Evolutionary conservation across 192 early-diverging fungal genomes (phyloP).

Genomic region (Thamnidium elegans): DNA sequence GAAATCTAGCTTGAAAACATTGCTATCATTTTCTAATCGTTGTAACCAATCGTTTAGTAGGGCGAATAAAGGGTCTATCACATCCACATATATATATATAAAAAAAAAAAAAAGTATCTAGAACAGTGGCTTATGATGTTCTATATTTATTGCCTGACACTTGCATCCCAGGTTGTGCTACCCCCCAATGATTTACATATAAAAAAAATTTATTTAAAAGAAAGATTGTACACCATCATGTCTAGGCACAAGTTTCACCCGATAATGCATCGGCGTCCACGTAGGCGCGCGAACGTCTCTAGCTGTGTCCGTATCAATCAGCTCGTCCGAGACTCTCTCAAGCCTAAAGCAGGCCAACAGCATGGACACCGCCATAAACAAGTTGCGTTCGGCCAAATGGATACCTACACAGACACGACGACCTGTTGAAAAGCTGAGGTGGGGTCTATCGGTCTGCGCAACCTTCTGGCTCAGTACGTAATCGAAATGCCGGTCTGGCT

Average conservation of each 20-base stretch:
- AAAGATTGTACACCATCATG: constrained; percentile 12
- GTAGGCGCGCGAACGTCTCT: constrained; percentile 21
- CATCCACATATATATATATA: no score
- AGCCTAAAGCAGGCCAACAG: constrained; percentile 31
- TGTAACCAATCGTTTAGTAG: no score
- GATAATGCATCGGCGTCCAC: constrained; percentile 23
- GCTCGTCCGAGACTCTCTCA: background rate
- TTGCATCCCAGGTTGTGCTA: no score
- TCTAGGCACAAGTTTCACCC: constrained; percentile 23
- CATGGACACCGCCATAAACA: constrained; percentile 23
- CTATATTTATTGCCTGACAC: no score
- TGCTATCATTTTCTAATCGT: no score
- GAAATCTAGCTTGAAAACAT: no score
- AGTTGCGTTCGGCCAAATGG: constrained; percentile 34
- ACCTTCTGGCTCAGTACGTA: constrained; percentile 1
- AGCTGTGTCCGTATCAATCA: constrained; percentile 12
- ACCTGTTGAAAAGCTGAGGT: constrained; percentile 36
- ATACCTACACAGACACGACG: constrained; percentile 39
- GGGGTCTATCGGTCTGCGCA: constrained; percentile 31
- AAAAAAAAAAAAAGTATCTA: no score
- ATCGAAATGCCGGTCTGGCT: constrained; percentile 47
- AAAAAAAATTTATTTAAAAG: no score
- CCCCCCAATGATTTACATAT: no score
- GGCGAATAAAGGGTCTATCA: no score
- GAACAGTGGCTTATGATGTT: no score